Conservation (phyloP, 192 early-diverging fungal species). For the Radiomyces spectabilis region DNA sequence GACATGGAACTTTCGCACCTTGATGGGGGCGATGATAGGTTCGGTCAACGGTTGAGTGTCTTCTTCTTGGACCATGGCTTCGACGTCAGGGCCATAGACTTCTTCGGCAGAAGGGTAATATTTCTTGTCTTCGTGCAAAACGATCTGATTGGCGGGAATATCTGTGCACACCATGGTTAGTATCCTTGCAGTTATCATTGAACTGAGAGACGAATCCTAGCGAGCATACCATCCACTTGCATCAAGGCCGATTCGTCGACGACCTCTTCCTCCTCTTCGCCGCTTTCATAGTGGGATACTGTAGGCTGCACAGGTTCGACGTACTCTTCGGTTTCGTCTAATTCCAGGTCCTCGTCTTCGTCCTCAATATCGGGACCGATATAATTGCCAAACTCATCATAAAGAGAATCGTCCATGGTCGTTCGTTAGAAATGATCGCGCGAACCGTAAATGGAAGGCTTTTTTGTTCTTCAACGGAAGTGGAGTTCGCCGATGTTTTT, state of each 20-base stretch:
- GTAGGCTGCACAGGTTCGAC: conserved; percentile 16
- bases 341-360: conserved; percentile 48
- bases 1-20: conserved; percentile 79
- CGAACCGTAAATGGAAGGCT: too few species aligned
- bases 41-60: conserved; percentile 93
- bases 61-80: conserved; percentile 94
- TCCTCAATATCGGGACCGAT: conserved; percentile 91
- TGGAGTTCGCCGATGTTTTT: too few species aligned
- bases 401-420: conserved; percentile 70
- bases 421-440: not conserved
- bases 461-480: too few species aligned
- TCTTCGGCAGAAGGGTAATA: conserved; percentile 98
- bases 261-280: conserved; percentile 28
- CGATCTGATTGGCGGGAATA: conserved; percentile 65
- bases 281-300: conserved; percentile 20
- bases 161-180: too few species aligned
- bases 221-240: conserved; percentile 66
- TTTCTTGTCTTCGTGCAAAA: conserved; percentile 97
- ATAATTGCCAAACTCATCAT: conserved; percentile 98
- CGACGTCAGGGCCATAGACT: conserved; percentile 92
- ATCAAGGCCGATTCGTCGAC: conserved; percentile 31
- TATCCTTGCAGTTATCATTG: too few species aligned
- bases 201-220: too few species aligned
- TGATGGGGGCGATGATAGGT: conserved; percentile 91
- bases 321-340: conserved; percentile 44